Conservation (phyloP, 2,329 filamentous ascomycete species). For the Trichoderma asperellum region DNA sequence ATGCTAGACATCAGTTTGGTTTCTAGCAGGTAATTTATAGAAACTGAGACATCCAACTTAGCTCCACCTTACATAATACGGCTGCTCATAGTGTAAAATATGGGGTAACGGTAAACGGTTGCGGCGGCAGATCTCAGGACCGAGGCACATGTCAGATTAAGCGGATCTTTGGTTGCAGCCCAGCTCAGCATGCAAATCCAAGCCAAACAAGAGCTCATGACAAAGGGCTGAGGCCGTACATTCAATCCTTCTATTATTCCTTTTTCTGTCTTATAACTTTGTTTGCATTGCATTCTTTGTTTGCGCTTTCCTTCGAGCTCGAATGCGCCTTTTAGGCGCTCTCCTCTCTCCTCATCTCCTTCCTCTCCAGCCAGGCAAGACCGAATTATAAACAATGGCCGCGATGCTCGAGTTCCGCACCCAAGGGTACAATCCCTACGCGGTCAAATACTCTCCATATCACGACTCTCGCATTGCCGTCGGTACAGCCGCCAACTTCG, state of each 20-base stretch:
- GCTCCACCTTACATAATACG: neutral
- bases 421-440: conserved; percentile 91
- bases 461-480: conserved; percentile 94
- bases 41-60: neutral
- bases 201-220: conserved; percentile 11
- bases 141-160: conserved; percentile 43
- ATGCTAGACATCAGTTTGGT: neutral
- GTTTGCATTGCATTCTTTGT: neutral
- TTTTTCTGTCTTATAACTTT: neutral
- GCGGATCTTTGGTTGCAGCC: neutral
- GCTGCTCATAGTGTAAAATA: neutral
- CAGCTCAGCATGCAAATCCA: conserved; percentile 3
- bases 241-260: neutral
- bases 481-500: conserved; percentile 90
- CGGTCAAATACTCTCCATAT: conserved; percentile 97
- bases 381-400: conserved; percentile 42
- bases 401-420: conserved; percentile 94
- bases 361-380: conserved; percentile 8
- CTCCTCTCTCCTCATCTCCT: neutral
- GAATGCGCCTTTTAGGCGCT: conserved; percentile 33
- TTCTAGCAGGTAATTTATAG: neutral
- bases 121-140: conserved; percentile 29
- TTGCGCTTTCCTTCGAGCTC: neutral
- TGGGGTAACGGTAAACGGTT: conserved; percentile 11
- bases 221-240: neutral